A percentile compares a stretch with the other conserved stretches of the same genome.
These are phyloP conservation scores for Teunomyces panamensis DNA, from an alignment of 805 yeast genomes.

Conservation along the genomic window DNA sequence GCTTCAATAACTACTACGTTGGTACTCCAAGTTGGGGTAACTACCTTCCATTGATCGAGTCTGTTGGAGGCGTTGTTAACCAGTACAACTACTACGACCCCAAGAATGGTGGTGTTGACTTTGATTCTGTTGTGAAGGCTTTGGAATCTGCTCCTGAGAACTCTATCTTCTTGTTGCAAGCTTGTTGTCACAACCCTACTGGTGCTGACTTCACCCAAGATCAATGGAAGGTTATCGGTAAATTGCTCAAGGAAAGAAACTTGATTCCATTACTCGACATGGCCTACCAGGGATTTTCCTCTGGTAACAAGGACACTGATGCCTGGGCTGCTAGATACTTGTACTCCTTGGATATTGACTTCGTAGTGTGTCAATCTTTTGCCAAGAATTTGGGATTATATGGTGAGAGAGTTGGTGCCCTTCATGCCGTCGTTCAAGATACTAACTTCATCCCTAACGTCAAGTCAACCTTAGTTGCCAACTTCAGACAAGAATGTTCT, in stretches of 20 bases:
- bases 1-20: constrained; percentile 26
- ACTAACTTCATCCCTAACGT: constrained; percentile 13
- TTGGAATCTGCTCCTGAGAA: constrained; percentile 28
- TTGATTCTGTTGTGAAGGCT: constrained; percentile 22
- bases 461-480: constrained; percentile 25
- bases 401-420: constrained; percentile 38
- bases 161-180: constrained; percentile 37
- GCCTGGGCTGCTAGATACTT: constrained; percentile 40
- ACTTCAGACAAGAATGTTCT: constrained; percentile 41
- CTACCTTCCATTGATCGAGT: constrained; percentile 34
- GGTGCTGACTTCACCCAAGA: constrained; percentile 37
- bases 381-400: constrained; percentile 43
- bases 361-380: constrained; percentile 35
- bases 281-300: constrained; percentile 43
- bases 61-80: constrained; percentile 24
- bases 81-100: constrained; percentile 32
- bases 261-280: constrained; percentile 35
- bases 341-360: constrained; percentile 22
- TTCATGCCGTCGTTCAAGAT: constrained; percentile 30
- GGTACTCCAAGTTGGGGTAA: constrained; percentile 42
- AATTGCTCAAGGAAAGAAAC: constrained; percentile 20
- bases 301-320: constrained; percentile 27
- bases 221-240: constrained; percentile 35
- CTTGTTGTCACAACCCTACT: constrained; percentile 46
- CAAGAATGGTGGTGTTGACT: constrained; percentile 26